Evolutionary conservation across 306 rosid genomes (phyloP).

Genomic region (Pueraria montana): DNA sequence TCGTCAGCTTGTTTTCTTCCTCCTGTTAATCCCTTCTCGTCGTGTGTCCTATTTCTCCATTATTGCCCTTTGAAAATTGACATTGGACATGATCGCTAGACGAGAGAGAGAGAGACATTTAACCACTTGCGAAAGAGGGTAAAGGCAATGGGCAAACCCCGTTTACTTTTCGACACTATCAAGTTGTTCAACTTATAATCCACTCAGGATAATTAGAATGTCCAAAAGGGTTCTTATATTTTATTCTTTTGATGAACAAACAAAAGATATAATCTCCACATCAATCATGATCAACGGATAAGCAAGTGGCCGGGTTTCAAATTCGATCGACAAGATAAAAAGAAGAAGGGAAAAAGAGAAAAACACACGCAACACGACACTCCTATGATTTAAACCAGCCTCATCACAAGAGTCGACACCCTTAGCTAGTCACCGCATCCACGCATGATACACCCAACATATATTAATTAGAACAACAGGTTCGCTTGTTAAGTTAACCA

Average conservation of each 20-base stretch:
- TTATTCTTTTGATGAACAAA: neutral
- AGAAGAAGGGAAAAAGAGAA: neutral
- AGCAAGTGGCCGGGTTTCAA: neutral
- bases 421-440: neutral
- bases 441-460: neutral
- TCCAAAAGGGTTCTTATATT: neutral
- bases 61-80: constrained; percentile 20
- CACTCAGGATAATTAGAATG: neutral
- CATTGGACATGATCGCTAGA: neutral
- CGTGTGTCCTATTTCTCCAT: neutral
- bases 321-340: neutral
- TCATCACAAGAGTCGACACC: neutral
- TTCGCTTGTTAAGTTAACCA: neutral
- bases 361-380: neutral
- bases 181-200: neutral
- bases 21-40: neutral
- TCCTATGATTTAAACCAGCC: neutral
- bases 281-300: neutral
- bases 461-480: neutral
- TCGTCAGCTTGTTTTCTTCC: neutral
- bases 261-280: neutral
- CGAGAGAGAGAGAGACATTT: constrained; percentile 30
- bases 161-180: neutral
- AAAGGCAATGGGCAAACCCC: neutral
- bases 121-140: neutral